phyloP scores from a whole-genome alignment of 169 alveolate species.

The Plasmodium coatneyi region DNA sequence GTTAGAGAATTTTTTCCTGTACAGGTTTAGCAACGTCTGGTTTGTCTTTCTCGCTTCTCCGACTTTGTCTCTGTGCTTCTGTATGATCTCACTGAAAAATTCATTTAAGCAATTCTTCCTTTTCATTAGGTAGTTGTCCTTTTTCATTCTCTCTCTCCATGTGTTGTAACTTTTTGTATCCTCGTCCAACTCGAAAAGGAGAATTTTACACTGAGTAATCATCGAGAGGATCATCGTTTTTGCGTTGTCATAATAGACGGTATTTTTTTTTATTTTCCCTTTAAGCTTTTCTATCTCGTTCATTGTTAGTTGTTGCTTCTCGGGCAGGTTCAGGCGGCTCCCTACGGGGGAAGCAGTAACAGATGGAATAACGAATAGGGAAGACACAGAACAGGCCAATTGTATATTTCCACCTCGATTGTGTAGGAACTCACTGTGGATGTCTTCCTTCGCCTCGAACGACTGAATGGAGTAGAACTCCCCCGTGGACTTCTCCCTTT shows the following conservation, averaged over 20 bases:
- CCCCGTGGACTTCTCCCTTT: background rate
- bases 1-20: conserved; percentile 21
- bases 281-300: conserved; percentile 61
- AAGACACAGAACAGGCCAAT: background rate
- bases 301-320: conserved; percentile 33
- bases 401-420: background rate
- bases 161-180: conserved; percentile 35
- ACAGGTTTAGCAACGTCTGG: conserved; percentile 25
- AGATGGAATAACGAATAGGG: background rate
- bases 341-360: background rate
- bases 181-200: conserved; percentile 49
- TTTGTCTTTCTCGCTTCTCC: conserved; percentile 41
- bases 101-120: conserved; percentile 8
- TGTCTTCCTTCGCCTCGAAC: background rate
- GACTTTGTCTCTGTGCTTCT: conserved; percentile 27
- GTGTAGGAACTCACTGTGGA: background rate
- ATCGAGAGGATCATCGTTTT: conserved; percentile 28
- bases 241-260: conserved; percentile 34
- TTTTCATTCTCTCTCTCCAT: conserved; percentile 41
- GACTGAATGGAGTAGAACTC: background rate
- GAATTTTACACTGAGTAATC: conserved; percentile 57
- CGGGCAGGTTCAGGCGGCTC: conserved; percentile 10
- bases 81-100: conserved; percentile 11
- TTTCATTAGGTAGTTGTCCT: conserved; percentile 32
- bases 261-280: conserved; percentile 46